A percentile compares a stretch with the other conserved stretches of the same genome.
These are phyloP conservation scores for Ceratocystis colombiana DNA, from an alignment of 2,329 filamentous ascomycete genomes.

Conservation along the genomic window DNA sequence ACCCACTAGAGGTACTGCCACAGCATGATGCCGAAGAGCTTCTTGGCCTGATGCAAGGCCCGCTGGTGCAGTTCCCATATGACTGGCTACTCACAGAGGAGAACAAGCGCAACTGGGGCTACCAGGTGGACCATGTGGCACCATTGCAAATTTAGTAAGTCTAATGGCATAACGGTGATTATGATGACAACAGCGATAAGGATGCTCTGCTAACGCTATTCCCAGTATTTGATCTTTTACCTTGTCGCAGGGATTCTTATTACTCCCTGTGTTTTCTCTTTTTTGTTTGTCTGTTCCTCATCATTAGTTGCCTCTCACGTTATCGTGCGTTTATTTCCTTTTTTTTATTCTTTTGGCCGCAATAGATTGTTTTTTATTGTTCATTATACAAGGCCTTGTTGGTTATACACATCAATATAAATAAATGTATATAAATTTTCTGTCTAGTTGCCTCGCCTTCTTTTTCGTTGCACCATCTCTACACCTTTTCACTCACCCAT, in stretches of 20 bases:
- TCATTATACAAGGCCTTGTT: neutral
- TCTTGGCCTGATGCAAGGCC: constrained; percentile 71
- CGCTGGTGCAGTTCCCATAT: constrained; percentile 86
- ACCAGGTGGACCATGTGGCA: constrained; percentile 90
- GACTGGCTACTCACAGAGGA: constrained; percentile 92
- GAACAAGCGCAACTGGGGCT: constrained; percentile 89
- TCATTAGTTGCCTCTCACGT: neutral
- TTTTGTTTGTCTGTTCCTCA: too few relatives aligned
- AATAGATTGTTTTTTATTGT: constrained; percentile 9
- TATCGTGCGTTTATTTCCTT: neutral
- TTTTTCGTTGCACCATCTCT: constrained; percentile 18
- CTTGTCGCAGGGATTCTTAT: neutral
- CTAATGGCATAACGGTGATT: neutral
- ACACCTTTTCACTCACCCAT: constrained; percentile 73
- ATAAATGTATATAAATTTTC: neutral
- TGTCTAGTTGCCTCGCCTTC: neutral
- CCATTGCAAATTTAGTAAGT: constrained; percentile 93
- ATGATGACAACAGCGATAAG: neutral
- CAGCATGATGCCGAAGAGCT: constrained; percentile 71
- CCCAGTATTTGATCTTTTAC: constrained; percentile 2
- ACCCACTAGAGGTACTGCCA: constrained; percentile 62
- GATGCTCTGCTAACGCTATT: neutral
- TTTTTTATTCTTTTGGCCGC: neutral
- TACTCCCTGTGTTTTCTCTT: neutral
- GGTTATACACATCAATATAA: constrained; percentile 21